Base-by-base conservation (phyloP, 352 stramenopile species). In the Pythium rishiriense region DNA sequence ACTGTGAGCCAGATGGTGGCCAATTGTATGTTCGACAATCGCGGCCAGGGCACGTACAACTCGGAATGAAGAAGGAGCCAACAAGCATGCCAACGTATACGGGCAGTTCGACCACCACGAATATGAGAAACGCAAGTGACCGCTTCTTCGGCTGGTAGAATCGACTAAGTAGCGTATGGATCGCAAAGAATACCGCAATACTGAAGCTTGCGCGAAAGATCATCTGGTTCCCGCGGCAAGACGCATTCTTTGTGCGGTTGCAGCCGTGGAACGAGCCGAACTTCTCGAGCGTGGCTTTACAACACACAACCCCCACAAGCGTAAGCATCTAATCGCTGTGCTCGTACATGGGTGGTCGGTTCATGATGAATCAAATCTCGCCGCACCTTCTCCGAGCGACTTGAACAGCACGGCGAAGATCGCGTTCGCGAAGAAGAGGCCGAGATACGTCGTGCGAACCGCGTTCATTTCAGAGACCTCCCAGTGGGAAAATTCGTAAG, bases 41-140 rank as follows among this genome's bases (percentile, higher is more conserved):
- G 1, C 7, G 37, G 11, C 12, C 35, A 15, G 11, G 14, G 17
- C 8, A 42, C 47, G 24, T 49, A 93, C 83, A 67, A 48, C 64
- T 85, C 33, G 84, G 82, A 17, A 93, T 87, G 79, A 83, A 88
- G 68, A 90, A 91, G 7, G 80, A 88, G 3, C 81, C 76, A 22
- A 91, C 53, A 9, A 93, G 69, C 19, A 93, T 62, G 12, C 60
- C 69, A 8, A 74, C 14, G 52, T 90, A 79, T 26, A 83, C 58
- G 1, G 80, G 73, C 2, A 89, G 33, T 50, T 93, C 82, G 11
- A 79, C 59, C 11, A 58, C 61, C 8, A 74, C 29, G 11, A 88
- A 41, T 10, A 78, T 12, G 14, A 71, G 59, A 15, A 87, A 69
- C 11, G 76, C 59, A 26, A 47, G 63, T 17, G 50, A 63, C 19